Base-by-base conservation (phyloP, 169 alveolate genomes). In the Eimeria brunetti region DNA sequence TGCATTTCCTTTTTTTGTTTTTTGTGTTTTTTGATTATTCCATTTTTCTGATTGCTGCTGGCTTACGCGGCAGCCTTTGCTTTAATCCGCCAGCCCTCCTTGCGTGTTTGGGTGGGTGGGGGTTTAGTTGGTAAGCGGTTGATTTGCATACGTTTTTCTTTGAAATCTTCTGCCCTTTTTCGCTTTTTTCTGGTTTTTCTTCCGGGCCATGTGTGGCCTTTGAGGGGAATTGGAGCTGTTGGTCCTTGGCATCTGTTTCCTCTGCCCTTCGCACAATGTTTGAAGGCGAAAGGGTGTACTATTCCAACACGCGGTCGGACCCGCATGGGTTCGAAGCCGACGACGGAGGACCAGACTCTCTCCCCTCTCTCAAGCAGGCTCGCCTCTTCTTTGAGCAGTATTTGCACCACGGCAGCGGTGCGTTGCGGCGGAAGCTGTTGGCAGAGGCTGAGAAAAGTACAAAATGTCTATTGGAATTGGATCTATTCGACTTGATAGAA, bases 331-430 rank as follows among this genome's bases (percentile, higher is more conserved):
- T 84, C 91, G 91, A 84, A 60, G 60, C 91, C 58, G 91, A 84
- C 14, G 91, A 84, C 7, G 91, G 91, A 60, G 91, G 91, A 36
- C 91, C 91, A 0, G 91, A 38, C 9, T 91, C 95, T 41, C 88
- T 95, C 5, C 96, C 96, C 30, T 95, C 96, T n/a, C n/a, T 89
- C 30, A 73, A 78, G 62, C 95, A 95, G 60, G 81, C 85, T 56
- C 71, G 85, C 3, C 80, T 95, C 14, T 86, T 83, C 75, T 95
- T 95, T 69, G 95, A 94, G 53, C 96, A 95, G 90, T 95, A 73
- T 36, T 93, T 95, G 62, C 95, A 95, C n/a, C 93, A 89, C 58
- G 88, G 91, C 33, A 94, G 94, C 20, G 93, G 84, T 5, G 96
- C 86, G 46, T 67, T 95, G 80, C 53, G 83, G 81, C 84, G 96